Percentiles rank a stretch among this genome's conserved stretches.
Evolutionary conservation across 1,284 basidiomycete species (phyloP).

Genomic region (Leccinum cinnamomeum): DNA sequence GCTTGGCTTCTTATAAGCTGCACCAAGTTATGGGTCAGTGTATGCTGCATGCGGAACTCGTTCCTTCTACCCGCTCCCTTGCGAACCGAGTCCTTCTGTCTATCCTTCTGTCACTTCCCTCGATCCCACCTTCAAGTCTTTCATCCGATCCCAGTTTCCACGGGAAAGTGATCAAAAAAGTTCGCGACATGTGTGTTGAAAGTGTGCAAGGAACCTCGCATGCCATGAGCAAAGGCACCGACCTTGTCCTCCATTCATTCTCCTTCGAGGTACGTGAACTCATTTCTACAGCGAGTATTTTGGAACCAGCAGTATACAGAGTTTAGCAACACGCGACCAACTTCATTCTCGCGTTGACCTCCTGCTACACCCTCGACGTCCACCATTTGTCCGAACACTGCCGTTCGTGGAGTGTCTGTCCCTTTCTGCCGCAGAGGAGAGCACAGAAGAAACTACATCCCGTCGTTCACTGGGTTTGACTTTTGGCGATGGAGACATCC

Average conservation of each 20-base stretch:
- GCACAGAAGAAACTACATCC: slow-evolving; percentile 54
- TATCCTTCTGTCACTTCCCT: slow-evolving; percentile 55
- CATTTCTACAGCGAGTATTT: background rate
- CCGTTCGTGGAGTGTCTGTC: slow-evolving; percentile 63
- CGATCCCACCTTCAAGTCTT: slow-evolving; percentile 53
- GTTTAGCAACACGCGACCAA: slow-evolving; percentile 15
- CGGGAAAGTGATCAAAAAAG: slow-evolving; percentile 40
- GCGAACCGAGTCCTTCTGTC: slow-evolving; percentile 58
- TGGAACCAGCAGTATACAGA: slow-evolving; percentile 16
- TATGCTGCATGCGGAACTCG: slow-evolving; percentile 50
- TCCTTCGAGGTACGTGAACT: slow-evolving; percentile 28
- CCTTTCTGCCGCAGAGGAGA: slow-evolving; percentile 60
- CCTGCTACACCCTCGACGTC: slow-evolving; percentile 72
- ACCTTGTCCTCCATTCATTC: slow-evolving; percentile 47
- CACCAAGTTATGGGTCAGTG: slow-evolving; percentile 49
- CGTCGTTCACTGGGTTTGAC: slow-evolving; percentile 44
- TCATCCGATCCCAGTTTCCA: slow-evolving; percentile 55
- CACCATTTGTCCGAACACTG: slow-evolving; percentile 67
- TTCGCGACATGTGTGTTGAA: slow-evolving; percentile 50
- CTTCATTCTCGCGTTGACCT: slow-evolving; percentile 53
- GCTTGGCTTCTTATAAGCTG: slow-evolving; percentile 10
- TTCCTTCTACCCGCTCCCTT: slow-evolving; percentile 56
- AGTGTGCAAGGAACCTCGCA: slow-evolving; percentile 53
- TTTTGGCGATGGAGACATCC: slow-evolving; percentile 7
- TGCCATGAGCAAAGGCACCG: slow-evolving; percentile 58